Evolutionary conservation across 192 early-diverging fungal genomes (phyloP).

Genomic region (Umbelopsis ramanniana): DNA sequence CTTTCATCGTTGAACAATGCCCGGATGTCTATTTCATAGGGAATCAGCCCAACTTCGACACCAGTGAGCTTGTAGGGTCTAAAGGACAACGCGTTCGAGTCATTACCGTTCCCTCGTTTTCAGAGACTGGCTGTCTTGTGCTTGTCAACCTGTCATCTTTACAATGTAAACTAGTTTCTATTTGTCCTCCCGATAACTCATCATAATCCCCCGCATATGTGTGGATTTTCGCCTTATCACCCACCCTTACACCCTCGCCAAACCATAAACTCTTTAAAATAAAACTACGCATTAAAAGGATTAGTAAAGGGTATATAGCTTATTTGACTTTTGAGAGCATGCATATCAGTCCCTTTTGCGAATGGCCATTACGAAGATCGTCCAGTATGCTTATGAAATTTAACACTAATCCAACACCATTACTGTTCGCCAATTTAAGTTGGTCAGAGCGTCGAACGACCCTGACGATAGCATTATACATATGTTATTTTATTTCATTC

Average conservation of each 20-base stretch:
- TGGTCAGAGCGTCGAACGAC: no score
- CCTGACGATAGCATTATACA: no score
- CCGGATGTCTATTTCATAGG: conserved; percentile 93
- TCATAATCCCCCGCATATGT: background rate
- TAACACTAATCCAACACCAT: no score
- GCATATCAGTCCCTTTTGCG: no score
- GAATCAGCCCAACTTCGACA: conserved; percentile 79
- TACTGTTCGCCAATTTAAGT: no score
- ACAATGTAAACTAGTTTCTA: conserved; percentile 51
- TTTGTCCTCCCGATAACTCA: conserved; percentile 16
- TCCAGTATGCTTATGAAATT: no score
- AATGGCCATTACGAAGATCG: no score
- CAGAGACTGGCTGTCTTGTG: conserved; percentile 65
- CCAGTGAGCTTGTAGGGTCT: conserved; percentile 53
- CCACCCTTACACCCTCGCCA: background rate
- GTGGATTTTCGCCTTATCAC: background rate
- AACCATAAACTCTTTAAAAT: background rate
- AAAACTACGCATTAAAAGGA: no score
- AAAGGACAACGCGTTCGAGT: conserved; percentile 67
- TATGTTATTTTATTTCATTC: no score
- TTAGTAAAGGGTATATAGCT: no score
- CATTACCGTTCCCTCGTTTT: conserved; percentile 80
- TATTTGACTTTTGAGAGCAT: no score
- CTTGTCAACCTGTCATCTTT: conserved; percentile 81
- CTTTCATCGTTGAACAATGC: conserved; percentile 74